Evolutionary conservation across 345 rosid species (phyloP), one percentile per base, ranked within the genome.

Genomic region (Geranium brycei): DNA sequence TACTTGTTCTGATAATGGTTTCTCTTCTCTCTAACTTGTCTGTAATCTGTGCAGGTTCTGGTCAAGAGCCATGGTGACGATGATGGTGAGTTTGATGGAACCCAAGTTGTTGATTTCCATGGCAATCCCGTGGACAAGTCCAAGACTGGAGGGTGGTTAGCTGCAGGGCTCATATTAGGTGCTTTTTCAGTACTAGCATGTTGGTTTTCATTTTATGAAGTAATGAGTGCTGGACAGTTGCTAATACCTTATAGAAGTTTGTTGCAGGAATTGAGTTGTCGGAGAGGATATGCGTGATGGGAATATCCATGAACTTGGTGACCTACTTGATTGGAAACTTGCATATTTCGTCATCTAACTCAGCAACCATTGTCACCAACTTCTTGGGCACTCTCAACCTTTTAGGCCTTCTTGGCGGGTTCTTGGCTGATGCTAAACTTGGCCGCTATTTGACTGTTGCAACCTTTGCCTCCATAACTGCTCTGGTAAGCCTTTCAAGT

Each of bases 371-470:
- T 30, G 91, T 86, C 13, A 92, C 95, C 69, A 89, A 89, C 71
- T 92, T 92, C 86, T 73, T 92, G 87, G 98, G 98, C 35, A 83
- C 96, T 40, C 95, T 89, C 68, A 85, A 87, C 69, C 85, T 87
- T 57, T 82, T 92, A 6, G 96, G 95, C 41, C 87, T 92, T 38
- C 85, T 92, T 0, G 91, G 95, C 38, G 98, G 98, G 17, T 92
- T 92, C 82, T 64, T 92, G 63, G 98, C 98, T 5, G 98, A 92
- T 60, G 93, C 98, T 31, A 87, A 79, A 66, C 86, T 92, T 11
- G 96, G 96, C 60, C 86, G 96, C 12, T 92, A 86, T 82, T 64
- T 74, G 72, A 84, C 88, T 17, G 91, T 92, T 31, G 82, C 88
- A 61, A 76, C 85, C 71, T 84, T 79, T 63, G 82, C 88, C 61